A percentile compares a stretch with the other conserved stretches of the same genome.
Evolutionary conservation across 495 filamentous ascomycete genomes (phyloP).

Genomic region (Penicillium salamii): DNA sequence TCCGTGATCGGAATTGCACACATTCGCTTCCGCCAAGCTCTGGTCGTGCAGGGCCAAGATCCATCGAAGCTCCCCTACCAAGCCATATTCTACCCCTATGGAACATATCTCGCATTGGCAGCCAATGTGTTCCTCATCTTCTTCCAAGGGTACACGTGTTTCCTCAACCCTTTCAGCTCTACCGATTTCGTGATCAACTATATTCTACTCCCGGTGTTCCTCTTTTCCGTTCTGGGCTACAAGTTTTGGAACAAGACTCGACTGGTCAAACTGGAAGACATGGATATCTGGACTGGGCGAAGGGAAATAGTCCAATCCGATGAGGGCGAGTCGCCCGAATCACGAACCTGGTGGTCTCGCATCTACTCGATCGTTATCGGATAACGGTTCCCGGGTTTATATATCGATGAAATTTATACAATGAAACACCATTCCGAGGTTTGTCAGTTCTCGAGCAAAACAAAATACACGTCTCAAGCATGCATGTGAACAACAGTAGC

Average conservation of each 20-base stretch:
- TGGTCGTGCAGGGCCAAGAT: conserved; percentile 54
- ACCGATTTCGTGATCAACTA: conserved; percentile 65
- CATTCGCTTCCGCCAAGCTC: conserved; percentile 61
- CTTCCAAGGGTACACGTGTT: conserved; percentile 59
- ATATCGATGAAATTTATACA: no score
- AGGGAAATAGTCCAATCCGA: conserved; percentile 29
- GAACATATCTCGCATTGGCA: conserved; percentile 57
- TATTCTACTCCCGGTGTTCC: conserved; percentile 64
- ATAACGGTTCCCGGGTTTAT: no score
- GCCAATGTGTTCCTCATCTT: conserved; percentile 63
- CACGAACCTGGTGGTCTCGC: conserved; percentile 14
- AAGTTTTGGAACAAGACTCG: conserved; percentile 59
- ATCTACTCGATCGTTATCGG: conserved; percentile 26
- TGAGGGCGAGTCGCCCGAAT: conserved; percentile 7
- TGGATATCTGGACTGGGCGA: conserved; percentile 60
- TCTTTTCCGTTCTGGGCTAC: conserved; percentile 54
- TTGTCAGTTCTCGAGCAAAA: no score
- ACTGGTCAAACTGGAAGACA: conserved; percentile 48
- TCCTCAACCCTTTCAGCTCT: conserved; percentile 54
- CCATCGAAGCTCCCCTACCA: conserved; percentile 54
- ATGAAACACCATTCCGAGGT: no score
- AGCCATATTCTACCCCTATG: conserved; percentile 59
- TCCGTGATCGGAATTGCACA: conserved; percentile 61
- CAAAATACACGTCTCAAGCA: background rate
- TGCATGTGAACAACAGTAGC: no score